Percentiles rank a stretch among this genome's conserved stretches.
phyloP scores from a whole-genome alignment of 805 yeast species.

The Candida tallmaniae region DNA sequence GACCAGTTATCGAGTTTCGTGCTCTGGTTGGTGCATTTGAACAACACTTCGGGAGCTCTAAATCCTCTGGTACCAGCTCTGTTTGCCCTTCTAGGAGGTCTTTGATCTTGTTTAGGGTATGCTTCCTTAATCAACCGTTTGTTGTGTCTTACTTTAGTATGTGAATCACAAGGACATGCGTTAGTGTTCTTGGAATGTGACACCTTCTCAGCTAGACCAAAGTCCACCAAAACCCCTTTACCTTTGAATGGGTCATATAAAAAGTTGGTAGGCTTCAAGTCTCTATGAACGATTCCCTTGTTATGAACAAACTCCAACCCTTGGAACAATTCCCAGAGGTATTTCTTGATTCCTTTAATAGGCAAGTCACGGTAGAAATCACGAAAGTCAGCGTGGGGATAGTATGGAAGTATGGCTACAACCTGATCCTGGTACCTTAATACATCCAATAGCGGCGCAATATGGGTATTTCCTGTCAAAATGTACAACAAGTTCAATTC shows the following conservation, averaged over 20 bases:
- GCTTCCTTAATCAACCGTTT: constrained; percentile 42
- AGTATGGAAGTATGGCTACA: constrained; percentile 86
- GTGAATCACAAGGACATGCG: constrained; percentile 53
- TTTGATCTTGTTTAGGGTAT: constrained; percentile 78
- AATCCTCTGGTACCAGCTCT: constrained; percentile 97
- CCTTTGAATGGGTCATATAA: constrained; percentile 61
- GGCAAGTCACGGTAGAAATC: constrained; percentile 80
- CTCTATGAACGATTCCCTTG: constrained; percentile 39
- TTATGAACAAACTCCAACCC: constrained; percentile 63
- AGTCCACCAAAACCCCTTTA: constrained; percentile 83
- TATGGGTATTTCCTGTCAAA: constrained; percentile 62
- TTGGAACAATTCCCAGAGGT: constrained; percentile 72
- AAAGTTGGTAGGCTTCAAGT: constrained; percentile 57
- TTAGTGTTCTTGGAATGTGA: constrained; percentile 16
- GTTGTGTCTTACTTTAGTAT: constrained; percentile 9
- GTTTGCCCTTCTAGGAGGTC: constrained; percentile 90
- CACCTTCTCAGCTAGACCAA: constrained; percentile 78
- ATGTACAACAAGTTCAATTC: constrained; percentile 76
- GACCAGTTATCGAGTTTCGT: constrained; percentile 89
- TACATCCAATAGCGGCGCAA: constrained; percentile 89
- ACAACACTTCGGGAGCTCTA: constrained; percentile 88
- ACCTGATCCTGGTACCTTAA: constrained; percentile 87
- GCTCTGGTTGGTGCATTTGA: constrained; percentile 81
- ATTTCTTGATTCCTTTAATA: constrained; percentile 70
- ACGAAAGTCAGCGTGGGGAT: constrained; percentile 85